Evolutionary conservation across 345 rosid species (phyloP), one percentile per base, ranked within the genome.

Genomic region (Kandelia obovata): DNA sequence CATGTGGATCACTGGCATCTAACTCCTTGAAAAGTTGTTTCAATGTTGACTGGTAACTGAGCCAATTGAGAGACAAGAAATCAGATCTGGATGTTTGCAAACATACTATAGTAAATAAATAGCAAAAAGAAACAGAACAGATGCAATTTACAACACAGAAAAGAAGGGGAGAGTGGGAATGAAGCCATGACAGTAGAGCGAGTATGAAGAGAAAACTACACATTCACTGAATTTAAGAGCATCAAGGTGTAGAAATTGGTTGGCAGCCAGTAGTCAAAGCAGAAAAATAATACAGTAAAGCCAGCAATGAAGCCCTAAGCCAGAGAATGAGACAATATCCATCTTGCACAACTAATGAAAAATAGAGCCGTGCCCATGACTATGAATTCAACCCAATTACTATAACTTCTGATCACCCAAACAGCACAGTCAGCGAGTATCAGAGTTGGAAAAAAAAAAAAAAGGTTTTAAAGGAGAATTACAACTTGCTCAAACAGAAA

Each of bases 401-500:
- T 43, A 13, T 15, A 2, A 43, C 17, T 11, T 13, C 19, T 2
- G 49, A 43, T 43, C 5, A 13, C 49, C 46, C 52, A 53, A 73
- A 9, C 5, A 25, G 10, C 17, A 21, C 59, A 56, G 11, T 25
- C 59, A 10, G 7, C 28, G 25, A n/a, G 30, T 11, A 56, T n/a
- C 61, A 15, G 25, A 7, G 6, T 4, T 8, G 11, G 25, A 58
- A 59, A 35, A 61, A 47, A 43, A 31, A 31, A 28, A 28, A 28
- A 3, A 28, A 28, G 30, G 34, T 15, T 2, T 9, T 19, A 47
- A 56, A 30, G 62, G 72, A 63, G 23, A 49, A 56, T 52, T 11
- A 23, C 20, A 63, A 80, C 99, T 85, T 82, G 92, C 99, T 95
- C 99, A 6, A 89, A 95, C 46, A 95, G 83, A 76, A 95, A 92